Conservation (phyloP, 345 rosid species). For the Citrus sp. region DNA sequence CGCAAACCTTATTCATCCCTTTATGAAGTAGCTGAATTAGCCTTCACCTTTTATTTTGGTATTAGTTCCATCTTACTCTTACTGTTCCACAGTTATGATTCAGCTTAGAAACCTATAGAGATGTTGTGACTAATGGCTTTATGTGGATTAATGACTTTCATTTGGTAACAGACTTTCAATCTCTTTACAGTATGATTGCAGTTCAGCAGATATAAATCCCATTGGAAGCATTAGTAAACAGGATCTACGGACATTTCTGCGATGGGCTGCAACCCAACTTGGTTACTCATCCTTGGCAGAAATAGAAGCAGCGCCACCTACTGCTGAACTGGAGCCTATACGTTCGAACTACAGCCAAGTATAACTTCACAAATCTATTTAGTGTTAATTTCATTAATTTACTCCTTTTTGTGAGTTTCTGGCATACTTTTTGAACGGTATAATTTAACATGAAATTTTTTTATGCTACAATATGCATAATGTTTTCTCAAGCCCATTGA, state of each 20-base stretch:
- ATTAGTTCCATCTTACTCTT: not conserved
- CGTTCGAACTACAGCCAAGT: conserved; percentile 94
- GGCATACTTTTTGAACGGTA: not conserved
- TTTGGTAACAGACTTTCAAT: not conserved
- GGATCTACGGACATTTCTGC: conserved; percentile 77
- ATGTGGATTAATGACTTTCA: not conserved
- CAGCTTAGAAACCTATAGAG: not conserved
- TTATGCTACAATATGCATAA: not conserved
- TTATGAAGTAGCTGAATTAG: not conserved
- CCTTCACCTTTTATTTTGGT: not conserved
- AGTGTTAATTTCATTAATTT: not conserved
- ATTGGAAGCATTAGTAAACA: conserved; percentile 92
- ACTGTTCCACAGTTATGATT: not conserved
- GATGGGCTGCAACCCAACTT: conserved; percentile 87
- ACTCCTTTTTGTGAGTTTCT: not conserved
- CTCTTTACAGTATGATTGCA: conserved; percentile 81
- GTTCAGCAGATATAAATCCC: conserved; percentile 96
- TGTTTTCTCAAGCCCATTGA: not conserved
- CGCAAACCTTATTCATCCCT: not conserved
- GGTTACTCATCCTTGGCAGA: conserved; percentile 87
- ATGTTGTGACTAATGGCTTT: not conserved
- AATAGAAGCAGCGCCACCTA: conserved; percentile 96
- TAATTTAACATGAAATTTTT: not conserved
- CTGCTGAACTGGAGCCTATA: conserved; percentile 94
- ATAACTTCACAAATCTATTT: not conserved